Conservation (phyloP, 2,329 filamentous ascomycete species). For the Phoma sp. region DNA sequence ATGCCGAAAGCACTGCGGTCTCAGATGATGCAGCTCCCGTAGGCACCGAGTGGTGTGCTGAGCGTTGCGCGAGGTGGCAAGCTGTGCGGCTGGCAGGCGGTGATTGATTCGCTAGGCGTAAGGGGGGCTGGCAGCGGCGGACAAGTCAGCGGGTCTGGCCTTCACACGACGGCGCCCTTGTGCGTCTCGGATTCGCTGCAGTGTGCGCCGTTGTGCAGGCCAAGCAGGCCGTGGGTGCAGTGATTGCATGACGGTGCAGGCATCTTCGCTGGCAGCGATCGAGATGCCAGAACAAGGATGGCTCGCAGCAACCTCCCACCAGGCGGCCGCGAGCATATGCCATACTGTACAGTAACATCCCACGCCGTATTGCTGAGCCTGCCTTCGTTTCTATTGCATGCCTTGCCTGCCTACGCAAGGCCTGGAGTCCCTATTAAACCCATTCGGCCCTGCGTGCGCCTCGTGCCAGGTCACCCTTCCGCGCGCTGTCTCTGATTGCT, state of each 20-base stretch:
- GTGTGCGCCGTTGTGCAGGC: constrained; percentile 13
- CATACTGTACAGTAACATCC: background rate
- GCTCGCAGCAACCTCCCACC: constrained; percentile 15
- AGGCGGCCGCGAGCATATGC: constrained; percentile 22
- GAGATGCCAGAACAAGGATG: constrained; percentile 18
- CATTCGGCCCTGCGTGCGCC: constrained; percentile 27
- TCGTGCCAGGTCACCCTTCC: constrained; percentile 37
- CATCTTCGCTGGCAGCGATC: constrained; percentile 30
- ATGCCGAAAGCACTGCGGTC: constrained; percentile 15
- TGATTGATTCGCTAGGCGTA: constrained; percentile 21
- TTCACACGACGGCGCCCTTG: constrained; percentile 20
- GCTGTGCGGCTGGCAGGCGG: constrained; percentile 15
- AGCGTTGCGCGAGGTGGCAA: constrained; percentile 26
- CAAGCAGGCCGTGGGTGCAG: constrained; percentile 15
- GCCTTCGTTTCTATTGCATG: constrained; percentile 28
- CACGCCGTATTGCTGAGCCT: constrained; percentile 23
- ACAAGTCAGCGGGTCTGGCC: constrained; percentile 27
- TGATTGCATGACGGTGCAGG: constrained; percentile 24
- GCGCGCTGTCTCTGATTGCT: constrained; percentile 30
- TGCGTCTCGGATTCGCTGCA: constrained; percentile 26
- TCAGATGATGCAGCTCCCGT: constrained; percentile 15
- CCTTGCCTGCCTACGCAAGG: constrained; percentile 5
- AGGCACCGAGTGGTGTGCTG: constrained; percentile 18
- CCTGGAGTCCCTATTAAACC: constrained; percentile 26
- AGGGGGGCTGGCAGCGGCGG: constrained; percentile 19